These are phyloP conservation scores for Corynascus novoguineensis DNA, from an alignment of 495 filamentous ascomycete genomes.

Conservation along the genomic window DNA sequence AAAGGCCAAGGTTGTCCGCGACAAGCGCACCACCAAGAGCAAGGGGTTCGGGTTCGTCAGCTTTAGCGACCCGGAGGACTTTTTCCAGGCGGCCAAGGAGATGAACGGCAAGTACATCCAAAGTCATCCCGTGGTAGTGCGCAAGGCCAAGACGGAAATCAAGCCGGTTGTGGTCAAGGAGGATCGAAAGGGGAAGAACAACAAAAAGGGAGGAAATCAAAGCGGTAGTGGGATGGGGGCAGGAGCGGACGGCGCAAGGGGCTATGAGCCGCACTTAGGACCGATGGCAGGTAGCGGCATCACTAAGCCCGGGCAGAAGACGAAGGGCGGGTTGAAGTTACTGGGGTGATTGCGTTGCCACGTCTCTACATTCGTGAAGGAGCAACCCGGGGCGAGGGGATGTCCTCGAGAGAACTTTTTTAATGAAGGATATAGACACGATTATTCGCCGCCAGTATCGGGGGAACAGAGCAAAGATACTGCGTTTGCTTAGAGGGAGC, in stretches of 20 bases:
- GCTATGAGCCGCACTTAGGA: conserved; percentile 42
- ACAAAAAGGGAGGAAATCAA: conserved; percentile 34
- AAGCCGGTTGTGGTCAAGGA: conserved; percentile 54
- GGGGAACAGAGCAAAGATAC: not conserved
- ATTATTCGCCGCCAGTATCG: too few species aligned
- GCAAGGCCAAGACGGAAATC: conserved; percentile 86
- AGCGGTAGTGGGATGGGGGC: conserved; percentile 29
- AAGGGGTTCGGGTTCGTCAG: conserved; percentile 96
- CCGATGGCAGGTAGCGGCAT: conserved; percentile 57
- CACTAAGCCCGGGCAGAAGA: conserved; percentile 72
- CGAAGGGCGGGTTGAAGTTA: conserved; percentile 70
- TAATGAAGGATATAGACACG: too few species aligned
- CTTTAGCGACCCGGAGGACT: conserved; percentile 92
- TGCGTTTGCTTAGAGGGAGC: not conserved
- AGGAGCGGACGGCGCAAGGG: conserved; percentile 21
- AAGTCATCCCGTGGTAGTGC: conserved; percentile 82
- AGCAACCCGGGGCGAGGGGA: not conserved
- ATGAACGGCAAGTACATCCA: conserved; percentile 99
- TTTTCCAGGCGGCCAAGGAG: conserved; percentile 88
- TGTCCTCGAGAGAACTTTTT: not conserved
- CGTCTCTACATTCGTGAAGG: not conserved
- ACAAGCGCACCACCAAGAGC: conserved; percentile 91
- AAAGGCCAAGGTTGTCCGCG: conserved; percentile 90
- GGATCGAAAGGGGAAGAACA: conserved; percentile 32
- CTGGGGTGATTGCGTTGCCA: conserved; percentile 53